A percentile compares a stretch with the other conserved stretches of the same genome.
These are phyloP conservation scores for Halenospora varia DNA, from an alignment of 495 filamentous ascomycete genomes.

Conservation along the genomic window DNA sequence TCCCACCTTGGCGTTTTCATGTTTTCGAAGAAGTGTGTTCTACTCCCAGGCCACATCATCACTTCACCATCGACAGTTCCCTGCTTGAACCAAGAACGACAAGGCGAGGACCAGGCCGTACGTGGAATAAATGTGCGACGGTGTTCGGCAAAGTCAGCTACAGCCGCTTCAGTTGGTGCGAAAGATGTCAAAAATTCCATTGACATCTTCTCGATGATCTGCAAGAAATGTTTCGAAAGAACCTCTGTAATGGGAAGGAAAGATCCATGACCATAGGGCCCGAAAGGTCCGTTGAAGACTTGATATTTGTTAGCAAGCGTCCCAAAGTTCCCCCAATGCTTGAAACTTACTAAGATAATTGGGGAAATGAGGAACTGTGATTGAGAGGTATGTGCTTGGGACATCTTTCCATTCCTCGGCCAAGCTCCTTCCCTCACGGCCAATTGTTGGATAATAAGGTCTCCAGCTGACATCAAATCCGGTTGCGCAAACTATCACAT, in stretches of 20 bases:
- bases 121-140: constrained; percentile 54
- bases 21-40: constrained; percentile 34
- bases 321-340: neutral
- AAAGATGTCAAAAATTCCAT: constrained; percentile 58
- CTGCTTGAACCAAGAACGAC: constrained; percentile 28
- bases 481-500: constrained; percentile 35
- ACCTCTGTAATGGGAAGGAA: too few species aligned
- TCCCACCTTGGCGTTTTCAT: constrained; percentile 34
- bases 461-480: constrained; percentile 13
- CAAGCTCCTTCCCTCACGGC: neutral
- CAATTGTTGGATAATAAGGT: neutral
- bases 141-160: constrained; percentile 61
- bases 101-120: constrained; percentile 44
- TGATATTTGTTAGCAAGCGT: neutral
- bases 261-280: too few species aligned
- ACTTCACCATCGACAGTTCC: constrained; percentile 23
- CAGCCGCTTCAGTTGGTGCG: constrained; percentile 42
- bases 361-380: neutral
- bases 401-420: neutral
- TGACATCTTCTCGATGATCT: constrained; percentile 54
- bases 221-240: constrained; percentile 52
- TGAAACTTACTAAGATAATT: neutral
- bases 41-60: constrained; percentile 33
- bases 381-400: neutral
- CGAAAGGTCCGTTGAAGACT: neutral